These are phyloP conservation scores for Elaphomyces granulatus DNA, from an alignment of 495 filamentous ascomycete species.

Conservation along the genomic window DNA sequence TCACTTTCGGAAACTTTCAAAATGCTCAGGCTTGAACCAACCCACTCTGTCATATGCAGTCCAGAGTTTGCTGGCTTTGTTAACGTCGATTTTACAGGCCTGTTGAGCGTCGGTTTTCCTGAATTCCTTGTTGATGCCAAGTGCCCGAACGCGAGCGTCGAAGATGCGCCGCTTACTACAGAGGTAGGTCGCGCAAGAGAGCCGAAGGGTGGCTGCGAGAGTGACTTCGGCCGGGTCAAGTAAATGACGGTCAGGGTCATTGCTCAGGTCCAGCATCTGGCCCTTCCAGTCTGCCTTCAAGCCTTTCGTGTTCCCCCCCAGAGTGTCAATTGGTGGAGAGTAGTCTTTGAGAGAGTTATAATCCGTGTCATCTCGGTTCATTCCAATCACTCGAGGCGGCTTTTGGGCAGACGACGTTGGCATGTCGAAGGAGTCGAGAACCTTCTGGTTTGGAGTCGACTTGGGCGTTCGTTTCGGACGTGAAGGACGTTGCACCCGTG, in stretches of 20 bases:
- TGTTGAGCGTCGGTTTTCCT: constrained; percentile 96
- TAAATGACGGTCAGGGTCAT: constrained; percentile 61
- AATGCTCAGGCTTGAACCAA: constrained; percentile 60
- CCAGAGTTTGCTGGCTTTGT: constrained; percentile 96
- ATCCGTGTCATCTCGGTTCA: constrained; percentile 73
- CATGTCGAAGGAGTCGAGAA: constrained; percentile 29
- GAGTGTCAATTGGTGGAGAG: constrained; percentile 55
- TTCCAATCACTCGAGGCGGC: constrained; percentile 28
- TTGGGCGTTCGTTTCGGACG: constrained; percentile 34
- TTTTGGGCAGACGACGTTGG: constrained; percentile 26
- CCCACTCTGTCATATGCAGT: constrained; percentile 79
- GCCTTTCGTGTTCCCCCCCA: constrained; percentile 47
- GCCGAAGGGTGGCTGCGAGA: constrained; percentile 65
- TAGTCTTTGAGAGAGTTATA: constrained; percentile 66
- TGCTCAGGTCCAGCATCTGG: constrained; percentile 59
- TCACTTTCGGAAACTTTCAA: constrained; percentile 34
- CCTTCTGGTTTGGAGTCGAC: constrained; percentile 33
- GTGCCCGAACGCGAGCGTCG: constrained; percentile 52
- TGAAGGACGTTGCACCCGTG: constrained; percentile 21
- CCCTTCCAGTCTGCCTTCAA: constrained; percentile 87
- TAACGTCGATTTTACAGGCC: constrained; percentile 96
- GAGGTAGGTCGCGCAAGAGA: constrained; percentile 83
- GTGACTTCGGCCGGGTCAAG: constrained; percentile 68
- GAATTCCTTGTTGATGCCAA: constrained; percentile 68
- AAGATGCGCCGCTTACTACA: constrained; percentile 95